phyloP scores from a whole-genome alignment of 257 asterid species.

The Solanum chilense region DNA sequence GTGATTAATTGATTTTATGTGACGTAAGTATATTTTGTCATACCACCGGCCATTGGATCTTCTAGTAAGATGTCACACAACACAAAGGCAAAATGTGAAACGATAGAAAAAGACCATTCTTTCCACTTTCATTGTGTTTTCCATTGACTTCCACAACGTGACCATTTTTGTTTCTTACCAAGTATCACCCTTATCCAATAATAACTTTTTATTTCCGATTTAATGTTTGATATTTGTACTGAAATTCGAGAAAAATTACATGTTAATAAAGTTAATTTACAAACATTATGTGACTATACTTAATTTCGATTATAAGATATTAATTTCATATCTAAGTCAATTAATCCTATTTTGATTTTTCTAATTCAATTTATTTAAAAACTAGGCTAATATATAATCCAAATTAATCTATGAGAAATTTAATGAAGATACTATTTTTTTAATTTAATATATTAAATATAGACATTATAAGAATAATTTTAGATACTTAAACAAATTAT shows the following conservation, averaged over 20 bases:
- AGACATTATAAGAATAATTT: background rate
- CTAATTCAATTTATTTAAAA: background rate
- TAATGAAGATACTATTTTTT: background rate
- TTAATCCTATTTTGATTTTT: background rate
- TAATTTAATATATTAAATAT: background rate
- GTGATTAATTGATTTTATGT: background rate
- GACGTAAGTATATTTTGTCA: background rate
- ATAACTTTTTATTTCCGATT: too few relatives aligned
- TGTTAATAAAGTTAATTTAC: too few relatives aligned
- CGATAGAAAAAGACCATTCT: background rate
- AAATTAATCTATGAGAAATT: background rate
- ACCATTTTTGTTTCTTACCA: background rate
- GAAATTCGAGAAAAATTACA: background rate
- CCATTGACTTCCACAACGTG: background rate
- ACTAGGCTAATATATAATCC: background rate
- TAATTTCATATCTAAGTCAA: background rate
- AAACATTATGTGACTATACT: background rate
- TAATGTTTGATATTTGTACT: too few relatives aligned
- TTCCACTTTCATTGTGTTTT: background rate
- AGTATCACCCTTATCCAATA: background rate
- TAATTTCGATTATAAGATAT: background rate
- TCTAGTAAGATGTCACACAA: background rate
- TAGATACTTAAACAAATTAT: background rate
- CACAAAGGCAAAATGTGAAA: background rate
- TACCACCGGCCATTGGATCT: background rate